Conservation (phyloP, 2,329 filamentous ascomycete species). For the Hypoxylon sp. region DNA sequence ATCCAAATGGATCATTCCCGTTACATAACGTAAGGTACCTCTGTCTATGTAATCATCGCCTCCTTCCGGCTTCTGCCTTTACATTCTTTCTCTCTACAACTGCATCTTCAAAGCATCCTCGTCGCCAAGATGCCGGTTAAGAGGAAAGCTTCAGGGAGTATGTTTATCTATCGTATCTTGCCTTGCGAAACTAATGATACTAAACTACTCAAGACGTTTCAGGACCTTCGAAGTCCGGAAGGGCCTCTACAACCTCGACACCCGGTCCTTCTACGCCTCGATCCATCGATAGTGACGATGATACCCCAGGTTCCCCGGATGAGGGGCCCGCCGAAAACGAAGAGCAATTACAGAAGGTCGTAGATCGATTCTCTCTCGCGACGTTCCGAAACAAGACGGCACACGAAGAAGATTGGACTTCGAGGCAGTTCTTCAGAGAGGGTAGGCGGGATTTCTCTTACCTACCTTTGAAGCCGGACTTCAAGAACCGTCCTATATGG, state of each 20-base stretch:
- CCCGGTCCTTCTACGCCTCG: slow-evolving; percentile 73
- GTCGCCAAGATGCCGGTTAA: slow-evolving; percentile 74
- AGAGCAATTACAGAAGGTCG: slow-evolving; percentile 70
- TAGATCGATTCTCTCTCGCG: slow-evolving; percentile 72
- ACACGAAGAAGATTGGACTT: slow-evolving; percentile 61
- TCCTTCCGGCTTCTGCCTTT: slow-evolving; percentile 19
- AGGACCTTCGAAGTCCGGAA: slow-evolving; percentile 68
- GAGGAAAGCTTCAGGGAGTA: slow-evolving; percentile 74
- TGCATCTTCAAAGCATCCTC: slow-evolving; percentile 1
- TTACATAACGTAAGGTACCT: slow-evolving; percentile 2
- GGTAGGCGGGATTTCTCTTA: slow-evolving; percentile 80
- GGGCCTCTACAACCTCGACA: slow-evolving; percentile 71
- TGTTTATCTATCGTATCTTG: slow-evolving; percentile 43
- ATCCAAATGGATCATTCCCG: not conserved
- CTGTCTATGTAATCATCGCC: slow-evolving; percentile 25
- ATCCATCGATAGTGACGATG: slow-evolving; percentile 70
- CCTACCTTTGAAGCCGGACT: slow-evolving; percentile 86
- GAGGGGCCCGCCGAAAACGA: slow-evolving; percentile 66
- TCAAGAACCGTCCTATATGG: slow-evolving; percentile 91
- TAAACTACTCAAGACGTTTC: slow-evolving; percentile 60
- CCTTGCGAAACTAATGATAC: slow-evolving; percentile 46
- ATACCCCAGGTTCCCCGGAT: slow-evolving; percentile 55
- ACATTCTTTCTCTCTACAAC: slow-evolving; percentile 19
- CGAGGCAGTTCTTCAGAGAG: slow-evolving; percentile 63
- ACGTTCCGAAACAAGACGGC: slow-evolving; percentile 65